Conservation (phyloP, 164 flowering plant species). For the Annona cherimola region DNA sequence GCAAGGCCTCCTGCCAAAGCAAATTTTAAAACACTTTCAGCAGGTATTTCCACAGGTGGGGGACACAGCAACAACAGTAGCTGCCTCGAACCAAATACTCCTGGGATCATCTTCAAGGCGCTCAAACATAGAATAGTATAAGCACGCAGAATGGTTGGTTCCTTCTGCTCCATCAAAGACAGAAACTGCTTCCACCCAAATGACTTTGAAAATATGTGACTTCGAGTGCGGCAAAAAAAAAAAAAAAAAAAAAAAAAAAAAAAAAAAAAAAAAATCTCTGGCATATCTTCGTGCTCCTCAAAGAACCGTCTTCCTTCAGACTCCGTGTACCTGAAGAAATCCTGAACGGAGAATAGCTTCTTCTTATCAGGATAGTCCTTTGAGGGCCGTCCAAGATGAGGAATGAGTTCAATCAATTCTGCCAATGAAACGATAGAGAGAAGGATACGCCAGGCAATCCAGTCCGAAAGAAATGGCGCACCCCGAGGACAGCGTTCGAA, state of each 20-base stretch:
- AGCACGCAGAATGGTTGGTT: slow-evolving; percentile 92
- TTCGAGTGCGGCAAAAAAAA: slow-evolving; percentile 73
- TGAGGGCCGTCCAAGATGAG: no score
- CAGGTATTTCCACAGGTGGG: slow-evolving; percentile 81
- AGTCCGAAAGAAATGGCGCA: background rate
- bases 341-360: no score
- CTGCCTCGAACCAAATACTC: slow-evolving; percentile 94
- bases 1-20: slow-evolving; percentile 98
- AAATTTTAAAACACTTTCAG: slow-evolving; percentile 85
- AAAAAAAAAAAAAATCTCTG: no score
- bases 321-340: no score
- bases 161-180: slow-evolving; percentile 95
- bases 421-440: no score
- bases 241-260: no score
- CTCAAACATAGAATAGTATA: slow-evolving; percentile 92
- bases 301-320: no score
- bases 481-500: background rate
- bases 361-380: no score
- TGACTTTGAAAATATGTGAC: slow-evolving; percentile 86
- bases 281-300: no score
- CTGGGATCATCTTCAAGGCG: slow-evolving; percentile 86
- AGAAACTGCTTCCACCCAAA: slow-evolving; percentile 95
- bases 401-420: no score
- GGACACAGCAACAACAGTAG: slow-evolving; percentile 95
- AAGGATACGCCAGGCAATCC: no score